Percentiles rank a stretch among this genome's conserved stretches.
These are phyloP conservation scores for Phytopythium chamaehyphon DNA, from an alignment of 352 stramenopile genomes.

Conservation along the genomic window DNA sequence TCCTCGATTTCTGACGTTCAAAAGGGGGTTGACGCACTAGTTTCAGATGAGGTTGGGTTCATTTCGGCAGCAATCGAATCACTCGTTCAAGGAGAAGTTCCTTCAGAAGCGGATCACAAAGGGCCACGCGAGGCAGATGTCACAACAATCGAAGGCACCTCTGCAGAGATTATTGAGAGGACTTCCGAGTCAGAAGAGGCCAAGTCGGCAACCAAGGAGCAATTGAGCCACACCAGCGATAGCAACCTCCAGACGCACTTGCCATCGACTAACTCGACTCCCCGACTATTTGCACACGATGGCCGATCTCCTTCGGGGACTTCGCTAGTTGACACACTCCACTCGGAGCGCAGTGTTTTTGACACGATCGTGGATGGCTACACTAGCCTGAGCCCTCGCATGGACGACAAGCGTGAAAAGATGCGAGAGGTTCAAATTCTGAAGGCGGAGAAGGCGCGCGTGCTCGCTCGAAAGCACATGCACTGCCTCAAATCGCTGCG, in stretches of 20 bases:
- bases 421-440: slow-evolving; percentile 33
- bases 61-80: slow-evolving; percentile 5
- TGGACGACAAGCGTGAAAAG: slow-evolving; percentile 16
- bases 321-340: neutral
- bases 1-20: slow-evolving; percentile 12
- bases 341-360: slow-evolving; percentile 1
- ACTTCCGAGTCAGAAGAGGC: neutral
- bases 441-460: slow-evolving; percentile 34
- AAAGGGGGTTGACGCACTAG: slow-evolving; percentile 19
- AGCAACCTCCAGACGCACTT: neutral
- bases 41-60: slow-evolving; percentile 13
- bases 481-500: slow-evolving; percentile 42
- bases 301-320: slow-evolving; percentile 1
- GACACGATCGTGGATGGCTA: slow-evolving; percentile 5
- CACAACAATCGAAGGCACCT: too few species aligned
- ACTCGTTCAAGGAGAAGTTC: neutral
- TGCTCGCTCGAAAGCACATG: slow-evolving; percentile 43
- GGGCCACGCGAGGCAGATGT: neutral
- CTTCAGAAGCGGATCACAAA: neutral
- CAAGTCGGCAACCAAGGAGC: neutral
- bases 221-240: neutral
- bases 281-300: neutral
- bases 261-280: neutral
- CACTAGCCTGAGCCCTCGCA: slow-evolving; percentile 13
- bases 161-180: neutral